Evolutionary conservation across 331 rosid species (phyloP).

Genomic region (Cydonia oblonga): DNA sequence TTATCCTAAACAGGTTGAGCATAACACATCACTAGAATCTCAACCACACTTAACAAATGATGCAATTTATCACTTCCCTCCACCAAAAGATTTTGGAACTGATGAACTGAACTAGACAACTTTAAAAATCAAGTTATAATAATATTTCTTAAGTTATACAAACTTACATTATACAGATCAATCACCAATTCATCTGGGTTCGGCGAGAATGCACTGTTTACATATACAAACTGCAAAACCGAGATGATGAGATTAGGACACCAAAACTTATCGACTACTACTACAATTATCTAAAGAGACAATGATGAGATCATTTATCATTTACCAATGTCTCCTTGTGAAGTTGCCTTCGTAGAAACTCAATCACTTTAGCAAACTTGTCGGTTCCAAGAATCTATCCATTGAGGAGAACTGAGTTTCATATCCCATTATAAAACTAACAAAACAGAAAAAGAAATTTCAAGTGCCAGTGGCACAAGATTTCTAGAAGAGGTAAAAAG

Average conservation of each 20-base stretch:
- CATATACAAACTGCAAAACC: conserved; percentile 67
- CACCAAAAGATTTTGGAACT: background rate
- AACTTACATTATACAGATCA: conserved; percentile 71
- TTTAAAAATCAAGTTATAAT: background rate
- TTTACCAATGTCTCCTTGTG: conserved; percentile 68
- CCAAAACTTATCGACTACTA: background rate
- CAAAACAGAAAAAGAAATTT: background rate
- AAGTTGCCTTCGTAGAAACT: conserved; percentile 71
- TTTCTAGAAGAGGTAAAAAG: background rate
- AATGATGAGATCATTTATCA: conserved; percentile 16
- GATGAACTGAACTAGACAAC: background rate
- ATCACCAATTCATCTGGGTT: conserved; percentile 71
- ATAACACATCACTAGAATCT: background rate
- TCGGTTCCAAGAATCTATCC: conserved; percentile 68
- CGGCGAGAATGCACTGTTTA: conserved; percentile 84
- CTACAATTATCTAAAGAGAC: background rate
- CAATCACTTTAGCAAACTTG: conserved; percentile 81
- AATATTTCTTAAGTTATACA: background rate
- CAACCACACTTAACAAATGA: background rate
- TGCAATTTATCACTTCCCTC: background rate
- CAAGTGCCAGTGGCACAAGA: background rate
- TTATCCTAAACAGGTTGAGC: background rate
- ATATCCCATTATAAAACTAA: background rate
- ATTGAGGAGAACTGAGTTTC: background rate
- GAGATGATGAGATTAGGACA: conserved; percentile 2